Conservation (phyloP, 805 yeast species). For the Suhomyces vadensis region DNA sequence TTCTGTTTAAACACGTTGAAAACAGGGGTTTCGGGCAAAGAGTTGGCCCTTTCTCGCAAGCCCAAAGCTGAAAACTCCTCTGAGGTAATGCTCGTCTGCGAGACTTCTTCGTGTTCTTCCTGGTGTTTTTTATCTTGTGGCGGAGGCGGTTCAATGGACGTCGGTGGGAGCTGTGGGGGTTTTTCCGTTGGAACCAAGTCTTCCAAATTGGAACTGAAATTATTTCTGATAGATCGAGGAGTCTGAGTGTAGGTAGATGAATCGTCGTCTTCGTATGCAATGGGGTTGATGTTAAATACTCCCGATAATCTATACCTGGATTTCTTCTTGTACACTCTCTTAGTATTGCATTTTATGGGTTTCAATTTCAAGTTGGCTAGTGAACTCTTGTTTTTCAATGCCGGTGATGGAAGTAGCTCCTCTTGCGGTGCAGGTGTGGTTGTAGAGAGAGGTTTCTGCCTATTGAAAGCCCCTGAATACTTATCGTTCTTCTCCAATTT, state of each 20-base stretch:
- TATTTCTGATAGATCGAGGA: constrained; percentile 12
- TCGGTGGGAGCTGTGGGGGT: too few species aligned
- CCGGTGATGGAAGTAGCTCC: constrained; percentile 1
- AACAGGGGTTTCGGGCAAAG: constrained; percentile 19
- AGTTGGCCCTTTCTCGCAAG: constrained; percentile 17
- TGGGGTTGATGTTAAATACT: constrained; percentile 40
- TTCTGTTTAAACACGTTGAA: not conserved
- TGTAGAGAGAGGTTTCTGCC: not conserved
- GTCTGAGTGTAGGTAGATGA: constrained; percentile 4
- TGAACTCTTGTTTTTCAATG: constrained; percentile 18
- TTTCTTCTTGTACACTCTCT: constrained; percentile 38
- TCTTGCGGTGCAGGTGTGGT: constrained; percentile 2
- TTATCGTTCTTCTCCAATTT: constrained; percentile 16
- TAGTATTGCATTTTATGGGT: constrained; percentile 38
- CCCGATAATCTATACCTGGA: constrained; percentile 41
- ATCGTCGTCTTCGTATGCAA: constrained; percentile 22
- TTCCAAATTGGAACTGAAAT: too few species aligned
- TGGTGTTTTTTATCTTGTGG: not conserved
- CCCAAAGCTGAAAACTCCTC: constrained; percentile 4
- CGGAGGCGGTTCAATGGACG: not conserved
- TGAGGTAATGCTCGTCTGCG: constrained; percentile 14
- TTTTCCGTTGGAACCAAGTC: not conserved
- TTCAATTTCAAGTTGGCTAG: constrained; percentile 38
- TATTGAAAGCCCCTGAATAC: constrained; percentile 7
- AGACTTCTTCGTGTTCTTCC: constrained; percentile 7